Evolutionary conservation across 2,329 filamentous ascomycete species (phyloP).

Genomic region (Bipolaris bicolor): DNA sequence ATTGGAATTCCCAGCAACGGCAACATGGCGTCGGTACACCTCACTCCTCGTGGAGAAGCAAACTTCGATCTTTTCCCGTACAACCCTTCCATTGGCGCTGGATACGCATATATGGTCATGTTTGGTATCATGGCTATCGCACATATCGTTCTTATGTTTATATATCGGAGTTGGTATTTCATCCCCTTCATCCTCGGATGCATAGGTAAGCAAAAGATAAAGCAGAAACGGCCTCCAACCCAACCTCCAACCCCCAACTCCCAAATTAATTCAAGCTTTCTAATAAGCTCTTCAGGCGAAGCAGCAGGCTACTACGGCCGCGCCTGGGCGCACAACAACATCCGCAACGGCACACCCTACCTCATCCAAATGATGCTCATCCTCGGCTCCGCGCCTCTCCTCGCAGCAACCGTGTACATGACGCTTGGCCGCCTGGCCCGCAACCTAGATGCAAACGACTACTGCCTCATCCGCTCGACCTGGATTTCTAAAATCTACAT

Average conservation of each 20-base stretch:
- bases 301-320: constrained; percentile 27
- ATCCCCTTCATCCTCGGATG: constrained; percentile 60
- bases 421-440: constrained; percentile 53
- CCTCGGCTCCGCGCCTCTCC: constrained; percentile 56
- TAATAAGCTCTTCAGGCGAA: constrained; percentile 17
- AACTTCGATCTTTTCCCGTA: constrained; percentile 28
- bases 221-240: neutral
- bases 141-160: constrained; percentile 17
- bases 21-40: neutral
- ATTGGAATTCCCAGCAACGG: neutral
- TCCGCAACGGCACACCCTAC: constrained; percentile 37
- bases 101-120: constrained; percentile 21
- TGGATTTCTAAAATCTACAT: constrained; percentile 37
- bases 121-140: constrained; percentile 18
- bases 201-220: constrained; percentile 49
- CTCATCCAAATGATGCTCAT: constrained; percentile 54
- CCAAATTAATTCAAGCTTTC: neutral
- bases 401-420: constrained; percentile 60
- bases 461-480: constrained; percentile 46
- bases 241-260: no score
- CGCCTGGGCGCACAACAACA: constrained; percentile 19
- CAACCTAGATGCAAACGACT: constrained; percentile 46
- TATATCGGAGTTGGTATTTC: constrained; percentile 53
- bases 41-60: constrained; percentile 11
- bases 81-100: constrained; percentile 19